These are phyloP conservation scores for Saksenaea vasiformis DNA, from an alignment of 371 early-diverging fungal species.

Conservation along the genomic window DNA sequence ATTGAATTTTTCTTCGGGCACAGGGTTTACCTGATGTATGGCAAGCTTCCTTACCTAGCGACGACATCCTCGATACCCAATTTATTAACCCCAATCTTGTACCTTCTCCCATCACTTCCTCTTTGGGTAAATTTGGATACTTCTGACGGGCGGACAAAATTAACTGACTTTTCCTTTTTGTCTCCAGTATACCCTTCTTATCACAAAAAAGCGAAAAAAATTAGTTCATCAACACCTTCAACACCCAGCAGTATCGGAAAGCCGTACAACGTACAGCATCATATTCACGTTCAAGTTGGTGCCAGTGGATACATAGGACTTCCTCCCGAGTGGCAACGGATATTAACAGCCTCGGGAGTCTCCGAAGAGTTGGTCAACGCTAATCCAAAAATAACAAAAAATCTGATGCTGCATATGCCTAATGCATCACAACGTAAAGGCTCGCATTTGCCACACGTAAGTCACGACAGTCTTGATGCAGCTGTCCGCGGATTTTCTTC, in stretches of 20 bases:
- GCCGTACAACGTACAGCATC: slow-evolving; percentile 56
- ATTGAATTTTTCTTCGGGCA: background rate
- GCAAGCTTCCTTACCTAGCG: slow-evolving; percentile 53
- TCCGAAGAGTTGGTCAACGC: slow-evolving; percentile 57
- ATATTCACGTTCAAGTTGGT: slow-evolving; percentile 51
- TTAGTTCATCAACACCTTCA: background rate
- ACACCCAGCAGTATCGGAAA: slow-evolving; percentile 34
- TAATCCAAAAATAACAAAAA: slow-evolving; percentile 53
- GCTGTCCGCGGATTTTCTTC: slow-evolving; percentile 22
- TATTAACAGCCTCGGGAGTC: slow-evolving; percentile 33
- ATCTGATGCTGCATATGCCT: slow-evolving; percentile 56
- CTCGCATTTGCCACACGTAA: slow-evolving; percentile 1
- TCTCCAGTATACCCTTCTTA: background rate
- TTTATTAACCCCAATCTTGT: slow-evolving; percentile 57
- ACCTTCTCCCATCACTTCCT: slow-evolving; percentile 27
- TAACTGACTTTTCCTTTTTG: background rate
- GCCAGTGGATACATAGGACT: slow-evolving; percentile 38
- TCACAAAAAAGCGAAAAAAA: background rate
- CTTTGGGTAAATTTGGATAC: slow-evolving; percentile 1
- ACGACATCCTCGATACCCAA: slow-evolving; percentile 55
- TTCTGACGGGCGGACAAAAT: background rate
- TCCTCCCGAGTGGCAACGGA: slow-evolving; percentile 44
- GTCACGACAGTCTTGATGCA: slow-evolving; percentile 14
- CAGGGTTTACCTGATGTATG: slow-evolving; percentile 60
- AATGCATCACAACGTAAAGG: slow-evolving; percentile 36